Evolutionary conservation across 1,139 yeast species (phyloP), one percentile per base, ranked within the genome.

Genomic region (Candida glucosophila): DNA sequence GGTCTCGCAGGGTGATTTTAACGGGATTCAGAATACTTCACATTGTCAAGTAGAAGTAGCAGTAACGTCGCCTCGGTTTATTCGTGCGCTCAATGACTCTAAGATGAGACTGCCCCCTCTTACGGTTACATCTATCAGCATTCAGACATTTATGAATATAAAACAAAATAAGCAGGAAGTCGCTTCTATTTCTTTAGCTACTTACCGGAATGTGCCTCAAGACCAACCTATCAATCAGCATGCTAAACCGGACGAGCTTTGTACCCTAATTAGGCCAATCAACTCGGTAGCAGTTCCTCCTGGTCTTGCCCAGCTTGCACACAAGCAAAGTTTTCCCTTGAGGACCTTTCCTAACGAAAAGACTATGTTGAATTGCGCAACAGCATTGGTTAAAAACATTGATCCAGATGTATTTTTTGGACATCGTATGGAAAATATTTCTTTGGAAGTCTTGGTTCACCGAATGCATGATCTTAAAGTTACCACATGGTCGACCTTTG

Each of bases 361-460:
- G 33, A 73, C 81, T 0, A 50, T 90, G 37, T 63, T 90, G 28
- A 74, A 74, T 36, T 77, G 79, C 44, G 69, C 90, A 29, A 66
- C 88, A 27, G 90, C 83, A 1, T 55, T 77, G 44, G 56, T 90
- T 29, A 81, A 78, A 38, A 59, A 61, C 17, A 58, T 70, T 16
- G 98, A 92, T 50, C 96, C 98, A 0, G 99, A 92, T 56, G 79
- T 88, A 2, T 70, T 85, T 31, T 50, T 90, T 22, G 98, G 98
- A 11, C 97, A 92, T 47, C 67, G 81, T 36, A 58, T 90, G 33
- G 95, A 90, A 38, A 75, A 72, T 36, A 69, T 82, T 12, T 77
- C 88, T 6, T 54, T 88, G 26, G 94, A 83, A 45, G 80, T 88
- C 13, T 56, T 92, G 35, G 70, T 83, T 20, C 94, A 83, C 40